A percentile compares a stretch with the other conserved stretches of the same genome.
Conservation (phyloP, 176 grass and related monocot genomes). For the Tillandsia leiboldiana region DNA sequence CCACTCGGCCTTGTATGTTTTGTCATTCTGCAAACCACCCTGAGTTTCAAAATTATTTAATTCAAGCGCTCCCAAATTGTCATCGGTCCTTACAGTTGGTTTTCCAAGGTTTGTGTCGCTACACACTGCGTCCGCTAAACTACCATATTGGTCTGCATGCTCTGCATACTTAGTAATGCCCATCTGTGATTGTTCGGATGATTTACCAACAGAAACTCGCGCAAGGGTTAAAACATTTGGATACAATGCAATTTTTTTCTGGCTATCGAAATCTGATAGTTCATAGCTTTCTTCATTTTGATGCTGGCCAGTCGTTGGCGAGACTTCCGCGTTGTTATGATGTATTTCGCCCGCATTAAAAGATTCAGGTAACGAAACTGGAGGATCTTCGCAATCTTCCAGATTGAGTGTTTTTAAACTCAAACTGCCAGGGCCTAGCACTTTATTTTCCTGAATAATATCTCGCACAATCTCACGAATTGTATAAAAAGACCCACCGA, state of each 20-base stretch:
- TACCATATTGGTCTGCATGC: slow-evolving; percentile 20
- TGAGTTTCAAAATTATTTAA: slow-evolving; percentile 22
- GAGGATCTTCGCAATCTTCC: slow-evolving; percentile 38
- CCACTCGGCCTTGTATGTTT: neutral
- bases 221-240: slow-evolving; percentile 18
- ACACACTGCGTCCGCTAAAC: neutral
- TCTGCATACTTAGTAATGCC: slow-evolving; percentile 20
- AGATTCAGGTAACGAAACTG: neutral
- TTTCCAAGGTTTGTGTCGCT: slow-evolving; percentile 21
- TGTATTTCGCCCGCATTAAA: slow-evolving; percentile 13
- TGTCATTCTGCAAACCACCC: slow-evolving; percentile 1
- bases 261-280: slow-evolving; percentile 4
- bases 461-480: slow-evolving; percentile 89
- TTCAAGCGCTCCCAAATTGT: neutral
- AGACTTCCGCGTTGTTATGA: slow-evolving; percentile 21
- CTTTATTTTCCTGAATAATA: slow-evolving; percentile 90
- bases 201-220: slow-evolving; percentile 3
- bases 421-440: slow-evolving; percentile 76
- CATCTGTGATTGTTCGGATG: slow-evolving; percentile 20
- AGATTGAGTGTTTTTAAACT: slow-evolving; percentile 51
- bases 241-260: slow-evolving; percentile 18
- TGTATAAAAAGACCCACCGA: slow-evolving; percentile 92
- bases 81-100: slow-evolving; percentile 9
- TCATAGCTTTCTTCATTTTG: slow-evolving; percentile 8
- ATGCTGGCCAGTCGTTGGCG: slow-evolving; percentile 4